phyloP scores from a whole-genome alignment of 306 rosid genomes.

The Begonia fuchsioides region DNA sequence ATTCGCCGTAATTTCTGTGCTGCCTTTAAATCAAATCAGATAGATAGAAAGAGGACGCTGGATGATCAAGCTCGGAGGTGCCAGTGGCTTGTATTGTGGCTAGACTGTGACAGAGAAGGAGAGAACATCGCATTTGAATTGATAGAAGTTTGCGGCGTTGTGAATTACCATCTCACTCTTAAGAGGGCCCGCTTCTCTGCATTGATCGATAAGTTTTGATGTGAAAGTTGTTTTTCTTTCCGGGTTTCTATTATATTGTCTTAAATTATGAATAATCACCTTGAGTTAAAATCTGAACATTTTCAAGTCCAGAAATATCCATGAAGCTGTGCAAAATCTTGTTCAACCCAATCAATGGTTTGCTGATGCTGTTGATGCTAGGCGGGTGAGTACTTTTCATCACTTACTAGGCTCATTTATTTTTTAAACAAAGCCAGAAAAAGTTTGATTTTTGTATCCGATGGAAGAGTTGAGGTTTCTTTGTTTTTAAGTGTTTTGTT shows the following conservation, averaged over 20 bases:
- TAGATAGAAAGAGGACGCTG: conserved; percentile 75
- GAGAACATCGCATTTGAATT: conserved; percentile 95
- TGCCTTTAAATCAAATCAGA: conserved; percentile 4
- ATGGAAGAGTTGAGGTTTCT: no score
- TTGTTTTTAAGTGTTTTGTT: no score
- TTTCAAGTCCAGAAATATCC: conserved; percentile 43
- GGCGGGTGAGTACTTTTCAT: conserved; percentile 55
- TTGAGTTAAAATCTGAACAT: not conserved
- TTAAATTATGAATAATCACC: not conserved
- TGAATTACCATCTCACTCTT: conserved; percentile 45
- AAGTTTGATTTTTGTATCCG: no score
- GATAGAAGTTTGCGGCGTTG: conserved; percentile 54
- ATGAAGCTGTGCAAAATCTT: conserved; percentile 62
- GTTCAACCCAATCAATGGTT: conserved; percentile 66
- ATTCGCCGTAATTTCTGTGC: no score
- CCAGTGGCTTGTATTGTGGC: conserved; percentile 95
- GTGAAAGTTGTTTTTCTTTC: not conserved
- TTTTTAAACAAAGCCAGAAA: no score
- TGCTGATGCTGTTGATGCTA: conserved; percentile 91
- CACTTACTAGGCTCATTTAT: not conserved
- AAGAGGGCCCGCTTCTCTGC: conserved; percentile 87
- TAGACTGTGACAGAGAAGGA: conserved; percentile 89
- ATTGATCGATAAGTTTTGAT: conserved; percentile 58
- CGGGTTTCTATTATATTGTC: not conserved
- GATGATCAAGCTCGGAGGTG: conserved; percentile 85